phyloP scores from a whole-genome alignment of 2,329 filamentous ascomycete species.

The Bipolaris sorokiniana region DNA sequence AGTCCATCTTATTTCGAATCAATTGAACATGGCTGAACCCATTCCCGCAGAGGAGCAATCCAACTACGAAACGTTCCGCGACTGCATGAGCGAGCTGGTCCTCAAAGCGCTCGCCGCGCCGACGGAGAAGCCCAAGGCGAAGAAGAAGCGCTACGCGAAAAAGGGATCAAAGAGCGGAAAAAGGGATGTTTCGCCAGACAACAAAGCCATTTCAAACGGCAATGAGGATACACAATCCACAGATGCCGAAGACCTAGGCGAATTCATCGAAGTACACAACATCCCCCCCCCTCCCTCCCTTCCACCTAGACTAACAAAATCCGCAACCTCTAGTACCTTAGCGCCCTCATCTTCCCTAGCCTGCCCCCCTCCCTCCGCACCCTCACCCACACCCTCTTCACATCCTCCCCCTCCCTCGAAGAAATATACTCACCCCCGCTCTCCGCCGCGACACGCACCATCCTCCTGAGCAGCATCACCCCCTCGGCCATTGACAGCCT shows the following conservation, averaged over 20 bases:
- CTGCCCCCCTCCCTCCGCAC: conserved; percentile 67
- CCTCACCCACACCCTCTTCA: conserved; percentile 65
- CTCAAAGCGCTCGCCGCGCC: conserved; percentile 64
- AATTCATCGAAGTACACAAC: conserved; percentile 71
- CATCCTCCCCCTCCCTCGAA: conserved; percentile 58
- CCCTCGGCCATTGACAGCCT: conserved; percentile 70
- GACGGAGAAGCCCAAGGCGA: conserved; percentile 52
- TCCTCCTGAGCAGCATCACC: conserved; percentile 60
- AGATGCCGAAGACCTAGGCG: conserved; percentile 72
- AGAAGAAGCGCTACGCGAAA: conserved; percentile 50
- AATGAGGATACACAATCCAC: conserved; percentile 20
- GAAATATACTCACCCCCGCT: conserved; percentile 65
- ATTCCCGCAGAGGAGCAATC: conserved; percentile 48
- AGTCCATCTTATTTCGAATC: not conserved
- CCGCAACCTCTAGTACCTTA: conserved; percentile 64
- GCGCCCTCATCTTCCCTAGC: conserved; percentile 69
- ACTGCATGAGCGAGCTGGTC: conserved; percentile 73
- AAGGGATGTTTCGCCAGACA: conserved; percentile 11
- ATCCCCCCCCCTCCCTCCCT: not conserved
- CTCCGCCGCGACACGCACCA: conserved; percentile 57
- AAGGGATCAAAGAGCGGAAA: conserved; percentile 42
- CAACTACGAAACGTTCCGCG: conserved; percentile 74
- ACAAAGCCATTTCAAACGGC: conserved; percentile 9
- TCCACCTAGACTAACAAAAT: conserved; percentile 3
- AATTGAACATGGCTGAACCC: conserved; percentile 34